Conservation (phyloP, 1,139 yeast species). For the Nakaseomyces bracarensis region DNA sequence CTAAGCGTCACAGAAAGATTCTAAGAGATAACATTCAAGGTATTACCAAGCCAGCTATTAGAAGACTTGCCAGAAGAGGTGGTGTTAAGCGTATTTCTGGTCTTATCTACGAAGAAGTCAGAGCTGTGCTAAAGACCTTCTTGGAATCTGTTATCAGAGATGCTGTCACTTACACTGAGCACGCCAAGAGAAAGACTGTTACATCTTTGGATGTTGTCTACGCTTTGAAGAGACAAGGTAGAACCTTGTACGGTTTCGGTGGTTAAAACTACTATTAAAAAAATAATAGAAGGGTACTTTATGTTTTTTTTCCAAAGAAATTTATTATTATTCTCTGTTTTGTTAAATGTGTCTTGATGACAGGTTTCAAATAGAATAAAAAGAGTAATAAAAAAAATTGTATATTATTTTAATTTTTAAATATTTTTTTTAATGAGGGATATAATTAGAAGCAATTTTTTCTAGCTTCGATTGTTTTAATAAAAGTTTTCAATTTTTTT, state of each 20-base stretch:
- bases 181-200: constrained; percentile 99
- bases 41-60: constrained; percentile 98
- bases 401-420: neutral
- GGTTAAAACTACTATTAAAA: constrained; percentile 60
- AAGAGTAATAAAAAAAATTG: too few relatives aligned
- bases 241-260: constrained; percentile 99
- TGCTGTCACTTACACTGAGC: constrained; percentile 98
- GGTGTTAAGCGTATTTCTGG: constrained; percentile 99
- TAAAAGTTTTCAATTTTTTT: neutral
- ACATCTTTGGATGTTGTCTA: constrained; percentile 97
- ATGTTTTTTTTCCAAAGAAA: too few relatives aligned
- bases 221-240: constrained; percentile 99
- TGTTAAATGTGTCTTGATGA: neutral
- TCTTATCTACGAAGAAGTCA: constrained; percentile 96
- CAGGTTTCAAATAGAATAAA: too few relatives aligned
- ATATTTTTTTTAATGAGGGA: constrained; percentile 1
- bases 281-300: too few relatives aligned
- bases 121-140: constrained; percentile 93
- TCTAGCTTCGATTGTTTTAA: too few relatives aligned
- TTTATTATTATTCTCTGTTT: neutral
- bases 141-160: constrained; percentile 96
- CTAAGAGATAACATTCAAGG: constrained; percentile 99
- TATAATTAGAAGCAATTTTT: constrained; percentile 3
- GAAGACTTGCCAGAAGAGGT: constrained; percentile 99
- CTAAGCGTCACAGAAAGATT: constrained; percentile 99